Conservation (phyloP, 768 basidiomycete genomes). For the Boletus edulis region DNA sequence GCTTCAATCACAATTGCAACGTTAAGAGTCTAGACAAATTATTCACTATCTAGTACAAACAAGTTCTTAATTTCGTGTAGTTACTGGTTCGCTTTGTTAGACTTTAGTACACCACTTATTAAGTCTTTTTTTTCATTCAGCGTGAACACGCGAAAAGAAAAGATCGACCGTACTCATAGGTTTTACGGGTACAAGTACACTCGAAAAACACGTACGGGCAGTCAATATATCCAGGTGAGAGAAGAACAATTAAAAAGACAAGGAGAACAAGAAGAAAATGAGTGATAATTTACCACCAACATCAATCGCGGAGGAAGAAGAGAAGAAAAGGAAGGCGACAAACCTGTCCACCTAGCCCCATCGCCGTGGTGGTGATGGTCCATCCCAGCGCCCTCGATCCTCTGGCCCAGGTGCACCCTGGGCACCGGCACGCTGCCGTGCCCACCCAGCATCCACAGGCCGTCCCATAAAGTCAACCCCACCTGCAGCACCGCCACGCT, state of each 20-base stretch:
- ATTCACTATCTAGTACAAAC: not conserved
- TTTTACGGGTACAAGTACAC: conserved; percentile 18
- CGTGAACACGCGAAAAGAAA: not conserved
- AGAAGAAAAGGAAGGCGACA: not conserved
- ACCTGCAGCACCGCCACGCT: not conserved
- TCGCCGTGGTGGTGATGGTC: conserved; percentile 27
- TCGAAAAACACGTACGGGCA: not conserved
- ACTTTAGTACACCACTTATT: not conserved
- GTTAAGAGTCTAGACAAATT: not conserved
- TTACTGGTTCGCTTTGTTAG: not conserved
- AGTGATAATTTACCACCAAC: conserved; percentile 28
- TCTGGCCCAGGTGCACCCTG: conserved; percentile 20
- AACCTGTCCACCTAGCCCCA: conserved; percentile 12
- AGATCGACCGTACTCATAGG: conserved; percentile 1
- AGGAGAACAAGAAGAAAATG: conserved; percentile 7
- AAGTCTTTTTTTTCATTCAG: not conserved
- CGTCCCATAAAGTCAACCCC: conserved; percentile 32
- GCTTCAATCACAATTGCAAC: conserved; percentile 21
- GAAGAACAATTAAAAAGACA: not conserved
- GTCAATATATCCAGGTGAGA: conserved; percentile 9
- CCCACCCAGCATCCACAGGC: conserved; percentile 44
- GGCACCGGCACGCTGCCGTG: conserved; percentile 29
- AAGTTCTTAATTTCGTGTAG: not conserved
- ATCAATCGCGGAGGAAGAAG: not conserved
- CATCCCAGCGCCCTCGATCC: conserved; percentile 27